Percentiles rank a stretch among this genome's conserved stretches.
Conservation (phyloP, 2,329 filamentous ascomycete genomes). For the Harringtonia aguacate region DNA sequence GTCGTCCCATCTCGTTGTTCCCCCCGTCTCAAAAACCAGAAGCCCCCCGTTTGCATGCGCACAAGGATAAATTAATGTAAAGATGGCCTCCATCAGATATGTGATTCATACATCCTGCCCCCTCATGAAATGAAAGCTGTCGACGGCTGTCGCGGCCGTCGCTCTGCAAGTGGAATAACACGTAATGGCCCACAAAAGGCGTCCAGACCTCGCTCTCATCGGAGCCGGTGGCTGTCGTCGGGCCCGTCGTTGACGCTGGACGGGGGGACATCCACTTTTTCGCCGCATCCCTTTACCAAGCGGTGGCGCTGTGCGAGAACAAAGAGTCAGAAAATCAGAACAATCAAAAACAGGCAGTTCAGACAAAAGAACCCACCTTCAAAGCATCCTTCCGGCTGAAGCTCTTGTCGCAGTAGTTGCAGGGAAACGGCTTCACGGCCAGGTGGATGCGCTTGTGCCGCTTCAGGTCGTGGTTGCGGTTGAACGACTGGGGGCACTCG, state of each 20-base stretch:
- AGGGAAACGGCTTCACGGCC: conserved; percentile 92
- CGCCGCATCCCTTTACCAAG: conserved; percentile 54
- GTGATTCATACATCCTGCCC: too few species aligned
- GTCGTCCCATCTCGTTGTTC: too few species aligned
- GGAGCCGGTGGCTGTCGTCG: conserved; percentile 3
- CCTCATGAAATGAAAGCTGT: too few species aligned
- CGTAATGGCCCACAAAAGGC: too few species aligned
- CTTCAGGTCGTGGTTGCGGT: conserved; percentile 92
- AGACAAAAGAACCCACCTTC: conserved; percentile 55
- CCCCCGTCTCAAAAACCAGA: too few species aligned
- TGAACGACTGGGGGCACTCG: conserved; percentile 85
- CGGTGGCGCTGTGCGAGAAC: conserved; percentile 42
- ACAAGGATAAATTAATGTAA: too few species aligned
- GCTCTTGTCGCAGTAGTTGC: conserved; percentile 84
- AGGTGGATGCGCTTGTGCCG: conserved; percentile 92
- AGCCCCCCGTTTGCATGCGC: too few species aligned
- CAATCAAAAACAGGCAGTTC: background rate
- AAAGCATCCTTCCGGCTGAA: conserved; percentile 95
- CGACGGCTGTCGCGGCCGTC: too few species aligned
- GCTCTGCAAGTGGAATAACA: too few species aligned
- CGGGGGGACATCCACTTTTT: conserved; percentile 11
- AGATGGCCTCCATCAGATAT: too few species aligned
- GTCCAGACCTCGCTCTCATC: background rate
- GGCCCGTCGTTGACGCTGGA: background rate
- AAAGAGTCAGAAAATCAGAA: background rate